Percentiles rank a stretch among this genome's conserved stretches.
Evolutionary conservation across 331 rosid genomes (phyloP).

Genomic region (Malus hybrid): DNA sequence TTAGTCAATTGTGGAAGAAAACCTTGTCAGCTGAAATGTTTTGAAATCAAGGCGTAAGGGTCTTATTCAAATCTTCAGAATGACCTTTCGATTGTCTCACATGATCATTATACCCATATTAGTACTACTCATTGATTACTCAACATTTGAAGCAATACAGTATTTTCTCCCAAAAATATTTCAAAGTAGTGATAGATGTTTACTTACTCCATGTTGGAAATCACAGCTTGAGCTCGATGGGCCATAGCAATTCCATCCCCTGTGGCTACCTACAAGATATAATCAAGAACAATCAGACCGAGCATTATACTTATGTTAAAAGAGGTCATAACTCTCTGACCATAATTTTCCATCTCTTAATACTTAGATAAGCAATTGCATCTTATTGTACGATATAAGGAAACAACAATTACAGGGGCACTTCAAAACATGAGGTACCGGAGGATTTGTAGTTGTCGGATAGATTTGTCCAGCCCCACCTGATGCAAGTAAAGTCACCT

Average conservation of each 20-base stretch:
- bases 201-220: slow-evolving; percentile 97
- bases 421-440: slow-evolving; percentile 30
- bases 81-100: background rate
- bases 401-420: background rate
- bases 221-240: slow-evolving; percentile 90
- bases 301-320: background rate
- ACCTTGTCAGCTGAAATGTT: background rate
- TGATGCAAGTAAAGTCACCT: slow-evolving; percentile 87
- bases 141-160: background rate
- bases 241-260: slow-evolving; percentile 98
- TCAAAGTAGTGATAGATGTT: slow-evolving; percentile 2
- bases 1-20: background rate
- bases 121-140: background rate
- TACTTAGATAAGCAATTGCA: background rate
- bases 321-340: background rate
- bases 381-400: background rate
- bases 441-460: slow-evolving; percentile 91
- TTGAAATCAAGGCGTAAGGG: background rate
- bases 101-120: background rate
- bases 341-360: background rate
- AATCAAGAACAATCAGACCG: slow-evolving; percentile 12
- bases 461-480: slow-evolving; percentile 98
- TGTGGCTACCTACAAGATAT: slow-evolving; percentile 64
- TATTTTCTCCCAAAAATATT: background rate
- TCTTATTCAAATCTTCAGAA: background rate